Evolutionary conservation across 768 basidiomycete genomes (phyloP), one percentile per base, ranked within the genome.

Genomic region (Termitomyces sp.): DNA sequence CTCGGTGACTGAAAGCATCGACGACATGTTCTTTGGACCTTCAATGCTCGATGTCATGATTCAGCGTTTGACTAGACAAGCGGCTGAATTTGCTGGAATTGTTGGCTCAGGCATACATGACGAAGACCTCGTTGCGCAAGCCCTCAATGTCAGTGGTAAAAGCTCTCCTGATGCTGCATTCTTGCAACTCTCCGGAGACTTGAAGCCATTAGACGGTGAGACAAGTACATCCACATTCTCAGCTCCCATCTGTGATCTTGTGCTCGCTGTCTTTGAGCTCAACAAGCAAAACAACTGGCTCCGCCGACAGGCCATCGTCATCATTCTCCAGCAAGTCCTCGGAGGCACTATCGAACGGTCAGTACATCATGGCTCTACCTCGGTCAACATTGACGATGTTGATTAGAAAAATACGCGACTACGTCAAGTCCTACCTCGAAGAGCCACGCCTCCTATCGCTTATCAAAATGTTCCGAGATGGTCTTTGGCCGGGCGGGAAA

Each of bases 261-360:
- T 98, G 50, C 81, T 98, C 57, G 93, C 96, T 13, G 81, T 98
- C 11, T 98, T 99, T 67, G 96, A 97, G 73, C 84, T 98, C 18
- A 88, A 97, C 75, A 94, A 93, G 80, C 89, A 92, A 74, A 95
- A 96, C 68, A 97, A 96, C 67, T 99, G 97, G 97, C 78, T 98
- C 32, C 82, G 96, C 56, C 80, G 93, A 20, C 97, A 98, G 71
- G 96, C 97, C 2, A 94, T 97, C 66, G 91, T 98, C 15, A 93
- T 98, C 55, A 95, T 98, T 61, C 76, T 98, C 55, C 97, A 98
- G 71, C 96, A 98, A 70, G 88, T 98, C 4, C 81, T 99, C 3
- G 96, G 96, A 12, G 92, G 92, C 15, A 98, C 97, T 0, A 94
- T 98, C 67, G 97, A 99, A 74, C 81, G 94, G 96, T 96, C 57